Evolutionary conservation across 148 eudicot species (phyloP), one percentile per base, ranked within the genome.

Genomic region (Nepenthes mirabilis): DNA sequence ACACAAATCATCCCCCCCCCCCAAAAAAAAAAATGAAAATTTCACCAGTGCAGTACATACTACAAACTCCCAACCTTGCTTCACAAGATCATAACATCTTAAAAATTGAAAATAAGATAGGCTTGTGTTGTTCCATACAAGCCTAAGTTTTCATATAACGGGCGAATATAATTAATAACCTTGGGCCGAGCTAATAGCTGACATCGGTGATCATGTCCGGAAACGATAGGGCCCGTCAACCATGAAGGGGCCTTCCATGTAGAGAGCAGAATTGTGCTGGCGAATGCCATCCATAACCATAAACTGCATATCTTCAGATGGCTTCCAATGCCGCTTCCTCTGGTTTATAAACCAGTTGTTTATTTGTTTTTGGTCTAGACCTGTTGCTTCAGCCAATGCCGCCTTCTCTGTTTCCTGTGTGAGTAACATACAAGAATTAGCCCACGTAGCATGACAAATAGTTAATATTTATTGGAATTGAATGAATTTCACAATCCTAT

Each of bases 261-360:
- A 90, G 36, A 87, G 82, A 12, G 85, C 81, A 1, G 86, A 74
- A 59, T 71, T 79, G 13, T 81, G 95, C 3, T 89, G 88, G 61
- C 86, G 91, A 55, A 91, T 68, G 1, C 90, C 93, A 56, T 91
- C 97, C 97, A 91, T 91, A 14, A 87, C 93, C 95, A 87, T 85
- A 33, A 80, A 85, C 48, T 85, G 91, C 91, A 85, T 82, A 58
- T 85, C 87, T 68, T 85, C 91, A 0, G 91, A 85, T 6, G 91
- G 91, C 57, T 85, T 85, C 91, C 91, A 85, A 65, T 85, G 91
- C 8, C 23, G 23, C 23, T 23, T 23, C 23, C 23, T 23, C 23
- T 23, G 23, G 23, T 23, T 23, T 23, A 23, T 23, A 23, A 23
- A 23, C 23, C 23, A 23, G 23, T 23, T 23, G 23, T 23, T 23